Base-by-base conservation (phyloP, 208 protist genomes). In the Leishmania major region DNA sequence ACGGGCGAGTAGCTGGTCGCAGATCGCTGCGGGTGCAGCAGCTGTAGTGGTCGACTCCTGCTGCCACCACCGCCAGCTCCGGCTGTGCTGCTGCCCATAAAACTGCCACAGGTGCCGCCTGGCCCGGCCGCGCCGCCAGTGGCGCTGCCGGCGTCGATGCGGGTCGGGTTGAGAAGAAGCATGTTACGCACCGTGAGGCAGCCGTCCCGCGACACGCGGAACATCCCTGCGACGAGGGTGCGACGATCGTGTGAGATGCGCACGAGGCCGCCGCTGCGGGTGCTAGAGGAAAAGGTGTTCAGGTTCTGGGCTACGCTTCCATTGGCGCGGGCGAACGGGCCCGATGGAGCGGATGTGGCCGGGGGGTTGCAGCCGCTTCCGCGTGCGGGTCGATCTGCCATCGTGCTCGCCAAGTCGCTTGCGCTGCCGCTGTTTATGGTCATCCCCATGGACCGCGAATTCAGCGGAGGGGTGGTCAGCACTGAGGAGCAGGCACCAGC, bases 121-220 rank as follows among this genome's bases (percentile, higher is more conserved):
- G 60, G 45, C 71, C 28, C 40, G 45, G 15, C 62, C 17, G 31
- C 40, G n/a, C 35, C 43, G n/a, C 59, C 69, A n/a, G 59, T 59
- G n/a, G 60, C 55, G 62, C 45, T 43, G 25, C 37, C 53, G 22
- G 79, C 80, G 75, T 90, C 84, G 74, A 88, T 89, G 64, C 85
- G 84, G 37, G 75, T 82, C 1, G 86, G 78, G 77, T 97, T 97
- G 5, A 97, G 85, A 28, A 96, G 87, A n/a, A 97, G 87, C 59
- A 95, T 75, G 75, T 94, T 97, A 70, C 88, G 89, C 88, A 97
- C 91, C 28, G 94, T 97, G 22, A 94, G 83, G 78, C 94, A 97
- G 17, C 94, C 94, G 2, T 93, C 88, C 1, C 69, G 25, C 49
- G 90, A 94, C n/a, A 97, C 94, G 43, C 88, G 89, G 76, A 94